Evolutionary conservation across 2,329 filamentous ascomycete species (phyloP).

Genomic region (Xylariaceae sp.): DNA sequence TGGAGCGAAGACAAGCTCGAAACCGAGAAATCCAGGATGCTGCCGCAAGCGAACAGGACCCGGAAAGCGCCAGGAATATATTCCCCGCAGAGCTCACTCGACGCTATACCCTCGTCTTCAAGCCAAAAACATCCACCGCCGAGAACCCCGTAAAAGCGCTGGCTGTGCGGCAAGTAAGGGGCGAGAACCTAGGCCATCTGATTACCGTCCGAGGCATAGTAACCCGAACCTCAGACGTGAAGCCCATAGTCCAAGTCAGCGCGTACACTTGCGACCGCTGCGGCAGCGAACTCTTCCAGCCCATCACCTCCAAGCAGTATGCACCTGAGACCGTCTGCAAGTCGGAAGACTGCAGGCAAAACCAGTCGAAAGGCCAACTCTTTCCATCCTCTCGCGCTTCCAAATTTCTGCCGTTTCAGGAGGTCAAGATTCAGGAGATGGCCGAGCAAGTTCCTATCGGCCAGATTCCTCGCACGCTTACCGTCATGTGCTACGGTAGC

Average conservation of each 20-base stretch:
- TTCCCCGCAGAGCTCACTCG: conserved; percentile 91
- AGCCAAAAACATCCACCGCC: conserved; percentile 72
- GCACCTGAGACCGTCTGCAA: conserved; percentile 82
- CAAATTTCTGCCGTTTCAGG: conserved; percentile 96
- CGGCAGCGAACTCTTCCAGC: conserved; percentile 96
- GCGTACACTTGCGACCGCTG: conserved; percentile 97
- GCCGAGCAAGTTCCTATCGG: conserved; percentile 98
- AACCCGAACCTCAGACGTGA: conserved; percentile 94
- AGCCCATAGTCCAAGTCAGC: conserved; percentile 95
- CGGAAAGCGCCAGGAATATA: conserved; percentile 64
- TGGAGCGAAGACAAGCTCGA: conserved; percentile 82
- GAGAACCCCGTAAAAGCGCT: conserved; percentile 62
- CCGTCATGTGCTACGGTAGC: conserved; percentile 82
- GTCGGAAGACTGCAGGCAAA: conserved; percentile 82
- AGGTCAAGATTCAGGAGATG: conserved; percentile 98
- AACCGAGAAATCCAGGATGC: conserved; percentile 72
- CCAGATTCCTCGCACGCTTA: conserved; percentile 90
- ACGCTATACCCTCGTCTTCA: conserved; percentile 94
- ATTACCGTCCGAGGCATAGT: conserved; percentile 94
- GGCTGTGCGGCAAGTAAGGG: conserved; percentile 89
- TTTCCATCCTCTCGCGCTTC: conserved; percentile 93
- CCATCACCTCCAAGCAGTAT: conserved; percentile 85
- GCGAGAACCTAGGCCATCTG: conserved; percentile 86
- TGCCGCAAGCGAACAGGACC: conserved; percentile 63
- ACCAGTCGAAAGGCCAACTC: conserved; percentile 89